Base-by-base conservation (phyloP, 1,139 yeast species). In the Tardiomyces digboiensis region DNA sequence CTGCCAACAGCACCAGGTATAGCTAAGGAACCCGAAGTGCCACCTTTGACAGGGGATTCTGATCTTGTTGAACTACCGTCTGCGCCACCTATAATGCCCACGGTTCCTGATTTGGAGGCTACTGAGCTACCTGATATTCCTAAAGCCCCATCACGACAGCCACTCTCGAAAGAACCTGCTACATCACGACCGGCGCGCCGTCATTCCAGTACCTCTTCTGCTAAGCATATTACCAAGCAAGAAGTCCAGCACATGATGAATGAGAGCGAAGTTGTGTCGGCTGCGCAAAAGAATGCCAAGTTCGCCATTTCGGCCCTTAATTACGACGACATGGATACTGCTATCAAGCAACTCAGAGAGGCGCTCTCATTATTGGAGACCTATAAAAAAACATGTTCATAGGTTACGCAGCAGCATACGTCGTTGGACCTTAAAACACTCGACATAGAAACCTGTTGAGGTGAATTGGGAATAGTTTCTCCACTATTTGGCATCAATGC, bases 301-400 rank as follows among this genome's bases (percentile, higher is more conserved):
- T 91, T 81, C 62, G 97, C 97, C 2, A 82, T 89, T 8, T 85
- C 95, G 42, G 98, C 98, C 0, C 72, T 91, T 54, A 89, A 88
- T 60, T 91, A 88, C 61, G 97, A 91, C 52, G 98, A 91, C 56
- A 68, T 79, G 39, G 70, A 63, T 4, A 91, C 97, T 0, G 97
- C 97, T 0, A 77, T 82, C 42, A 66, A 65, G n/a, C 95, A 91
- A 62, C 69, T 91, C 38, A 65, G 67, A 37, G 60, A 69, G 21
- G 95, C 96, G 0, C 65, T 89, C 44, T 73, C 49, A 1, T 43
- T 59, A n/a, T 52, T 65, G 21, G 46, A 52, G 26, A 21, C 29
- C 37, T 43, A 42, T 40, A 42, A 40, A 5, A n/a, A n/a, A n/a
- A n/a, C n/a, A n/a, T n/a, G n/a, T n/a, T n/a, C n/a, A n/a, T n/a